A percentile compares a stretch with the other conserved stretches of the same genome.
phyloP scores from a whole-genome alignment of 257 asterid genomes.

The Fraxinus cuspidata region DNA sequence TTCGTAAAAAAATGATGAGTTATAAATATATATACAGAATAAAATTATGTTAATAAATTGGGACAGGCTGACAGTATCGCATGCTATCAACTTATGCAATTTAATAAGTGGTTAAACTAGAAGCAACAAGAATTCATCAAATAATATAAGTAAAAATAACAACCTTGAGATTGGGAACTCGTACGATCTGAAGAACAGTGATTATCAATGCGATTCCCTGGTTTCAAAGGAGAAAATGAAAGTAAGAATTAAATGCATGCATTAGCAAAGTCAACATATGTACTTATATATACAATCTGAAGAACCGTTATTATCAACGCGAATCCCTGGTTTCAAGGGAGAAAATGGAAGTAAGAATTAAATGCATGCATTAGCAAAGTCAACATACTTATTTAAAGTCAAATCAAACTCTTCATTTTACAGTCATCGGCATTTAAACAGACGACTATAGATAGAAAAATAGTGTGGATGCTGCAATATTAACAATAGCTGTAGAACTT shows the following conservation, averaged over 20 bases:
- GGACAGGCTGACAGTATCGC: not conserved
- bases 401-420: not conserved
- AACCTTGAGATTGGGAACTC: constrained; percentile 96
- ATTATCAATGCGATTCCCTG: constrained; percentile 96
- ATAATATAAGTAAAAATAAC: constrained; percentile 13
- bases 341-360: constrained; percentile 13
- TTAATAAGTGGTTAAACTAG: not conserved
- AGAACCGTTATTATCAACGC: constrained; percentile 92
- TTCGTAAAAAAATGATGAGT: not conserved
- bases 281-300: constrained; percentile 50
- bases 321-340: constrained; percentile 65
- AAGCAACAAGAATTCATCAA: constrained; percentile 7
- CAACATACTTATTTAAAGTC: not conserved
- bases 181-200: constrained; percentile 89
- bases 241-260: constrained; percentile 1
- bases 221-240: constrained; percentile 17
- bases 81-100: not conserved
- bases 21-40: not conserved
- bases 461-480: not conserved
- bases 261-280: not conserved
- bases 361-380: not conserved
- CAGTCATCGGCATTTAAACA: not conserved
- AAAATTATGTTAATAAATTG: not conserved
- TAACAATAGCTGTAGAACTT: not conserved
- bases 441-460: constrained; percentile 6